Evolutionary conservation across 106 monocot genomes (phyloP).

Genomic region (Ottelia alismoides): DNA sequence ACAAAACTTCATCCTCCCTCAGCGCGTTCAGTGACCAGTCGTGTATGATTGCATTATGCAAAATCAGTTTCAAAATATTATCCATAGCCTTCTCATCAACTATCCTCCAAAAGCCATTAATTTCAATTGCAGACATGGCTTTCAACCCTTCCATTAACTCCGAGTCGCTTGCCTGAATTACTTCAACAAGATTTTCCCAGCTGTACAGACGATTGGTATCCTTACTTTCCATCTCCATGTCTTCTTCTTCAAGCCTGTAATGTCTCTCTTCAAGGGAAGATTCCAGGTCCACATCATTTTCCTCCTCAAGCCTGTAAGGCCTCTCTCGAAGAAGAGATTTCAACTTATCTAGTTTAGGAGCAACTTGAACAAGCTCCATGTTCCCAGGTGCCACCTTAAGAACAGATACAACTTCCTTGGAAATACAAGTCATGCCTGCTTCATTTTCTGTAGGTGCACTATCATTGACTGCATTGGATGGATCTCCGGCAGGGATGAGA

Average conservation of each 20-base stretch:
- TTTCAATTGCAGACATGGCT: slow-evolving; percentile 62
- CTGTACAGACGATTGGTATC: slow-evolving; percentile 36
- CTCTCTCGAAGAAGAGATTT: slow-evolving; percentile 45
- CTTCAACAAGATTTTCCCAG: slow-evolving; percentile 51
- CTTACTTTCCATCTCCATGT: slow-evolving; percentile 22
- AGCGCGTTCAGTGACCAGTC: slow-evolving; percentile 54
- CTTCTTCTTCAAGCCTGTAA: no score
- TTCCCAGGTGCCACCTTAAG: slow-evolving; percentile 59
- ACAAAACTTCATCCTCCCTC: slow-evolving; percentile 40
- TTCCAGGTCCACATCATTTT: no score
- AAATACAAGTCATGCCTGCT: neutral
- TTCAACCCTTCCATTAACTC: slow-evolving; percentile 50
- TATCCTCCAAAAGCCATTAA: slow-evolving; percentile 80
- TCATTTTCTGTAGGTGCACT: neutral
- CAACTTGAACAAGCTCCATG: slow-evolving; percentile 60
- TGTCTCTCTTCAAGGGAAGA: no score
- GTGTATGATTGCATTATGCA: slow-evolving; percentile 57
- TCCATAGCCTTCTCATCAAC: slow-evolving; percentile 39
- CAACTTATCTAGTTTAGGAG: slow-evolving; percentile 87
- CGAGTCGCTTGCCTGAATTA: slow-evolving; percentile 77
- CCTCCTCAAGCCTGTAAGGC: slow-evolving; percentile 69
- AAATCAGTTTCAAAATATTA: slow-evolving; percentile 53
- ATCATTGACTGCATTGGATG: no score
- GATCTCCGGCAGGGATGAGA: slow-evolving; percentile 53
- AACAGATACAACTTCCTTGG: slow-evolving; percentile 29